phyloP scores from a whole-genome alignment of 176 grass and related monocot species.

The Cocos nucifera region DNA sequence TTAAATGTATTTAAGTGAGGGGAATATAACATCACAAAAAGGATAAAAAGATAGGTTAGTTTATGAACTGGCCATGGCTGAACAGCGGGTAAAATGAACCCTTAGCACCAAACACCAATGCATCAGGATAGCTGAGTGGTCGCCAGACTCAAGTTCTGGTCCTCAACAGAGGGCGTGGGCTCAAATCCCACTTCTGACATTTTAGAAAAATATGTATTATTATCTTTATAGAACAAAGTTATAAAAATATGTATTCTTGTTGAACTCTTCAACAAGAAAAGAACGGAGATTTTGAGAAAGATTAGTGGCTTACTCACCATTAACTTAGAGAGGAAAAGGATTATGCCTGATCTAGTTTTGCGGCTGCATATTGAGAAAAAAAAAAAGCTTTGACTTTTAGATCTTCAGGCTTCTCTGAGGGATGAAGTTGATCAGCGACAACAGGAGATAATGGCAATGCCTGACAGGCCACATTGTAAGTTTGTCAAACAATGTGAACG shows the following conservation, averaged over 20 bases:
- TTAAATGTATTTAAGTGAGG: no score
- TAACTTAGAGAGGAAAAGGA: conserved; percentile 90
- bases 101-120: no score
- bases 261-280: conserved; percentile 72
- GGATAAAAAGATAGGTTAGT: no score
- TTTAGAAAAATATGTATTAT: no score
- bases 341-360: conserved; percentile 85
- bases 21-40: no score
- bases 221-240: no score
- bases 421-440: conserved; percentile 96
- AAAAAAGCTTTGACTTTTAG: conserved; percentile 84
- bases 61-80: no score
- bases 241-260: no score
- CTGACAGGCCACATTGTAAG: conserved; percentile 85
- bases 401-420: conserved; percentile 68
- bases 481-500: conserved; percentile 93
- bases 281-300: conserved; percentile 77
- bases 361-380: conserved; percentile 97
- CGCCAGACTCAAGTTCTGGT: conserved; percentile 99
- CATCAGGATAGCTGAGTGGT: conserved; percentile 99
- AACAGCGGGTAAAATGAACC: no score
- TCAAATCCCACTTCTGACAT: no score
- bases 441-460: conserved; percentile 97
- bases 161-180: conserved; percentile 29
- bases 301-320: conserved; percentile 81